Evolutionary conservation across 441 rosid genomes (phyloP).

Genomic region (Bocquillonia castaneifolia): DNA sequence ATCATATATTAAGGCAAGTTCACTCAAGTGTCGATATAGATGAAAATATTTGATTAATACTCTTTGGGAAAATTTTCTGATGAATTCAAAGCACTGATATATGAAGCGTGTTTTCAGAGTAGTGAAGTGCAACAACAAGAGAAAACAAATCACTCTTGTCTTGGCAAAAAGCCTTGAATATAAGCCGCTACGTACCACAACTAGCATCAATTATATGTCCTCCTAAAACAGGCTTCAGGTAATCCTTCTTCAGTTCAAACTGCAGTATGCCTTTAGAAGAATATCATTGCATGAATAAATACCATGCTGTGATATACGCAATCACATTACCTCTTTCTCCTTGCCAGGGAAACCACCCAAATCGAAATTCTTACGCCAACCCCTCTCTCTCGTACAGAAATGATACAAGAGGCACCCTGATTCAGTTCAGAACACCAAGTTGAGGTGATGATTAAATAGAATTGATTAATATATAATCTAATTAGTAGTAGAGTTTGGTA

Average conservation of each 20-base stretch:
- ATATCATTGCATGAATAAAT: not conserved
- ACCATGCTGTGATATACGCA: not conserved
- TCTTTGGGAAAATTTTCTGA: slow-evolving; percentile 58
- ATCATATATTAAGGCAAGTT: not conserved
- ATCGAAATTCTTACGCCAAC: slow-evolving; percentile 78
- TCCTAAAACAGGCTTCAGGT: slow-evolving; percentile 68
- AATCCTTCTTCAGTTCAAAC: slow-evolving; percentile 75
- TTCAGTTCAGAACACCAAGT: slow-evolving; percentile 11
- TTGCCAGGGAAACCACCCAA: slow-evolving; percentile 81
- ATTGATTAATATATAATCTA: no score
- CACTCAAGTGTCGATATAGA: no score
- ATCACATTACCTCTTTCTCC: slow-evolving; percentile 64
- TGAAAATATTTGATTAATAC: slow-evolving; percentile 30
- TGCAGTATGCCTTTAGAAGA: slow-evolving; percentile 28
- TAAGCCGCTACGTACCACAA: slow-evolving; percentile 83
- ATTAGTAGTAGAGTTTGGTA: not conserved
- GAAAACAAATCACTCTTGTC: slow-evolving; percentile 68
- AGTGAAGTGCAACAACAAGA: slow-evolving; percentile 68
- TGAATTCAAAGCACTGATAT: slow-evolving; percentile 62
- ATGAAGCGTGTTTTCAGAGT: slow-evolving; percentile 83
- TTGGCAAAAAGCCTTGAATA: slow-evolving; percentile 71
- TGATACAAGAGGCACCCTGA: slow-evolving; percentile 56
- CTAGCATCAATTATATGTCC: slow-evolving; percentile 83
- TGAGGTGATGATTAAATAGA: not conserved
- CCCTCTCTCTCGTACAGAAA: slow-evolving; percentile 82